Conservation (phyloP, 2,329 filamentous ascomycete species). For the Arachnomyces sp. region DNA sequence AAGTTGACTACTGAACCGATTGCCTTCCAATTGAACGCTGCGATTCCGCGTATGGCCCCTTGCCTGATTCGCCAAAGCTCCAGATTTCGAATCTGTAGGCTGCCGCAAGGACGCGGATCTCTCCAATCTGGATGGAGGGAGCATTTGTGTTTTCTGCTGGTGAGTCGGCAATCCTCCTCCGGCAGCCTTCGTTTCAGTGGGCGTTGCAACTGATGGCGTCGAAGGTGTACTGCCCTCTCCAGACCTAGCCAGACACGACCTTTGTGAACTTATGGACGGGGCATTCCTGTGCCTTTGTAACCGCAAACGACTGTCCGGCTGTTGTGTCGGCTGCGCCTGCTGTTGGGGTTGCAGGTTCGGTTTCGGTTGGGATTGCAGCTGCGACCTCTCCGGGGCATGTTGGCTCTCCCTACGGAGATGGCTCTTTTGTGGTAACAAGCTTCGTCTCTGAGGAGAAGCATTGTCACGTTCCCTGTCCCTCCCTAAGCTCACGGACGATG, state of each 20-base stretch:
- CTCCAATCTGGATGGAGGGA: conserved; percentile 25
- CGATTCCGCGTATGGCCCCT: conserved; percentile 12
- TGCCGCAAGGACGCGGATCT: conserved; percentile 33
- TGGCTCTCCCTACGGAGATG: conserved; percentile 15
- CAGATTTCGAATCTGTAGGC: conserved; percentile 17
- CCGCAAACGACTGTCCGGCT: conserved; percentile 3
- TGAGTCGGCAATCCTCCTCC: too few relatives aligned
- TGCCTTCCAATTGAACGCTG: not conserved
- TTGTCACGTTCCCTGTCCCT: conserved; percentile 12
- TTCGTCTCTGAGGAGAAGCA: conserved; percentile 19
- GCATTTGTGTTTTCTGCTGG: conserved; percentile 26
- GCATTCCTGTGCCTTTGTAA: conserved; percentile 1
- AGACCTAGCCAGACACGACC: not conserved
- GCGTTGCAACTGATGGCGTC: conserved; percentile 2
- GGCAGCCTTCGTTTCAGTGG: too few relatives aligned
- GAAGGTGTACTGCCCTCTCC: not conserved
- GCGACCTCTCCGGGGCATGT: conserved; percentile 5
- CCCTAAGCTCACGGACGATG: conserved; percentile 3
- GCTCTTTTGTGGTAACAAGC: conserved; percentile 25
- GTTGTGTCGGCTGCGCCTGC: conserved; percentile 1
- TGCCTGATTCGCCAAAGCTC: conserved; percentile 19
- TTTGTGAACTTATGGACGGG: not conserved
- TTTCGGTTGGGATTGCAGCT: conserved; percentile 13
- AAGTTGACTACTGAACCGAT: conserved; percentile 1
- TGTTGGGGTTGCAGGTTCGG: conserved; percentile 11